Evolutionary conservation across 768 basidiomycete species (phyloP), one percentile per base, ranked within the genome.

Genomic region (Pleurotus citrinopileatus): DNA sequence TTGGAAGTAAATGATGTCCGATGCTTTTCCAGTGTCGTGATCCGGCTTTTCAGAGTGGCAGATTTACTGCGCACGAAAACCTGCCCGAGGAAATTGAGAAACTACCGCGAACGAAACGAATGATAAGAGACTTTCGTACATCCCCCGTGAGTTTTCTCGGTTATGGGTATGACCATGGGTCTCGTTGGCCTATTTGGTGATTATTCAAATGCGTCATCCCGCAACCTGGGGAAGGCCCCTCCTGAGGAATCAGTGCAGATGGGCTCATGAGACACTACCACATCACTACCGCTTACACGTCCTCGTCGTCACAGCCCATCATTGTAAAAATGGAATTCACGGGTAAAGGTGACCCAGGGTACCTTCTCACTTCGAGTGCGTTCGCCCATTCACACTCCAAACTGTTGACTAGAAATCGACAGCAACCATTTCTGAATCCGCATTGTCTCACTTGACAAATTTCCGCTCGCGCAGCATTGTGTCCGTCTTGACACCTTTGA

Each of bases 361-460:
- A 91, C 66, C 62, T 70, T 2, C 69, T 81, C 2, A 82, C 84
- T n/a, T 67, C 86, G 7, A 64, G 84, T 83, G 65, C 36, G 80
- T 68, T 4, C 27, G 10, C 40, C 32, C 34, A 20, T 42, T 36
- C 27, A 19, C 6, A 25, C 36, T 10, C 46, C 17, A 5, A 9
- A 17, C n/a, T 4, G n/a, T 17, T 6, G 38, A 12, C 17, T 4
- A 40, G 6, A 7, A 5, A 40, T 9, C 17, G 38, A 8, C n/a
- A 88, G 90, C 82, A 38, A 81, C 94, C 77, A 76, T 91, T n/a
- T 72, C 81, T 0, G 92, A 95, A 70, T 81, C 80, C 13, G 94
- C 91, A 0, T 76, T 98, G 12, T 78, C 79, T 13, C 71, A 95
- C 46, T 73, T 86, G 15, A 70, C 89, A 1, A 76, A 82, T 8